Evolutionary conservation across 331 rosid species (phyloP).

Genomic region (Acacia pycnantha): DNA sequence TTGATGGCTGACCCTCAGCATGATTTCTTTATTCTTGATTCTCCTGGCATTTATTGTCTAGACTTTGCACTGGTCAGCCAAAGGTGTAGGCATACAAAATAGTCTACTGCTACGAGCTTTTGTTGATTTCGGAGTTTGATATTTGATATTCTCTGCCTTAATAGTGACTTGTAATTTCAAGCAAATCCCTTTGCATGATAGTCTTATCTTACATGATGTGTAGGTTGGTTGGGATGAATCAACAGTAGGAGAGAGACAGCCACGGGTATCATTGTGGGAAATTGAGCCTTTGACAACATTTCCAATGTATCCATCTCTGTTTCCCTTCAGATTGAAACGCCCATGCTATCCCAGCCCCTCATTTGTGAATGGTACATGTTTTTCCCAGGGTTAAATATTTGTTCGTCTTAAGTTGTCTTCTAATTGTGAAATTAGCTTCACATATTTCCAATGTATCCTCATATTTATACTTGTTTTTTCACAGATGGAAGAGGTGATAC

Average conservation of each 20-base stretch:
- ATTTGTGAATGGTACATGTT: constrained; percentile 56
- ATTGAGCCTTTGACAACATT: constrained; percentile 90
- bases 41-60: not conserved
- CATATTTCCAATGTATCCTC: not conserved
- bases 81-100: constrained; percentile 7
- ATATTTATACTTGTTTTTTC: constrained; percentile 25
- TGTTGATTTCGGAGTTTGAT: constrained; percentile 1
- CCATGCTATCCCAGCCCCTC: constrained; percentile 90
- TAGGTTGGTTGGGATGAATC: constrained; percentile 98
- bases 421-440: not conserved
- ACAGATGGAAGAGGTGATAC: constrained; percentile 78
- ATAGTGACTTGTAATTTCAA: not conserved
- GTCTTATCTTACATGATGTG: constrained; percentile 2
- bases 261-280: constrained; percentile 88
- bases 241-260: constrained; percentile 85
- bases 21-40: not conserved
- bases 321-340: constrained; percentile 83
- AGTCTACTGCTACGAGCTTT: not conserved
- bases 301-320: constrained; percentile 88
- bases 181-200: not conserved
- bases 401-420: not conserved
- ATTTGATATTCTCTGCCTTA: not conserved
- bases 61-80: not conserved
- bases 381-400: not conserved
- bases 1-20: not conserved